Evolutionary conservation across 257 asterid genomes (phyloP).

Genomic region (Nicotiana obtusifolia): DNA sequence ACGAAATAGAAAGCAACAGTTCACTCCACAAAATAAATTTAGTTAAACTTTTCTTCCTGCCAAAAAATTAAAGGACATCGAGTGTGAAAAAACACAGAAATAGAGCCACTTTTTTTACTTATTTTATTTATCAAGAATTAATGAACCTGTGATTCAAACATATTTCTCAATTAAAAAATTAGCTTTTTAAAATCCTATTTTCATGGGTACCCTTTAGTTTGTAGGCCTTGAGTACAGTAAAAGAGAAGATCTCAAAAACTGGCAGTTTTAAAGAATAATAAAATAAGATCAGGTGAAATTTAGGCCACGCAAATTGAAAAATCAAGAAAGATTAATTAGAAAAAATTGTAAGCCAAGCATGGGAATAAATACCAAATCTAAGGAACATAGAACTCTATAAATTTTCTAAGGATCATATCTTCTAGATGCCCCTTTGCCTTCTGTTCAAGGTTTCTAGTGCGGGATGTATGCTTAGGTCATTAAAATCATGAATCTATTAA

Average conservation of each 20-base stretch:
- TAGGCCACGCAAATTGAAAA: slow-evolving; percentile 24
- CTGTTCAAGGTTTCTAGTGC: not conserved
- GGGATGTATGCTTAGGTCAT: not conserved
- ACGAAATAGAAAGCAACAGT: not conserved
- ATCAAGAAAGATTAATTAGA: slow-evolving; percentile 12
- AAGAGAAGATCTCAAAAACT: slow-evolving; percentile 35
- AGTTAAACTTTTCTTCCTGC: not conserved
- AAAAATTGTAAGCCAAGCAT: slow-evolving; percentile 2
- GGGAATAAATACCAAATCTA: not conserved
- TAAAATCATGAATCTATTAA: too few relatives aligned
- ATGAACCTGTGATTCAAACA: not conserved
- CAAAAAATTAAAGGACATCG: not conserved
- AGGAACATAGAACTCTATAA: not conserved
- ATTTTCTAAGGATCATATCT: not conserved
- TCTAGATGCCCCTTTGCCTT: slow-evolving; percentile 4
- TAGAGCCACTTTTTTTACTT: not conserved
- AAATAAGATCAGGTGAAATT: not conserved
- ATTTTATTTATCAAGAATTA: not conserved
- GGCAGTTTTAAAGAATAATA: not conserved
- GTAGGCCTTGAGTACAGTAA: slow-evolving; percentile 38
- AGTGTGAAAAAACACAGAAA: not conserved
- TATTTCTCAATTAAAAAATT: not conserved
- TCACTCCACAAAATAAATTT: not conserved
- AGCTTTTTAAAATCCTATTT: not conserved
- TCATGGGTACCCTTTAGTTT: not conserved